These are phyloP conservation scores for Naegleria lovaniensis DNA, from an alignment of 208 protist genomes.

Conservation along the genomic window DNA sequence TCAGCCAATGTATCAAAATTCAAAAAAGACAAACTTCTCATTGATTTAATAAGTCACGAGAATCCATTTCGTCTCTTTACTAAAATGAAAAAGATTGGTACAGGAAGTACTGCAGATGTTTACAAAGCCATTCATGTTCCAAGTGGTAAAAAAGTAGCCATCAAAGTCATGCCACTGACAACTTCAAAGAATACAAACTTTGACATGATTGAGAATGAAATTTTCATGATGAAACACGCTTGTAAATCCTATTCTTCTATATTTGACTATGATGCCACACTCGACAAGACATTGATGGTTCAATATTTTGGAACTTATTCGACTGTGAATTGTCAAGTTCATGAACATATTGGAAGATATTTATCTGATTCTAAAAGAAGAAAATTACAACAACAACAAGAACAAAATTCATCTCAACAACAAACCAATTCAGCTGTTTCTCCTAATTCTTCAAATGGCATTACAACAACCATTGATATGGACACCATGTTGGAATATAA, in stretches of 20 bases:
- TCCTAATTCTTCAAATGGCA: not conserved
- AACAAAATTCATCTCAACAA: not conserved
- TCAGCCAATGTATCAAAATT: too few relatives aligned
- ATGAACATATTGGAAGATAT: constrained; percentile 3
- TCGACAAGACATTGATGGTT: not conserved
- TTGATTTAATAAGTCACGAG: constrained; percentile 42
- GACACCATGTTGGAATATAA: not conserved
- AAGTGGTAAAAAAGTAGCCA: constrained; percentile 43
- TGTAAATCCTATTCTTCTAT: not conserved
- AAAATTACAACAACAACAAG: not conserved
- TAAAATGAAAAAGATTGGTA: constrained; percentile 47
- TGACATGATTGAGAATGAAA: constrained; percentile 46
- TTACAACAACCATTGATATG: not conserved
- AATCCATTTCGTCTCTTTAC: constrained; percentile 43
- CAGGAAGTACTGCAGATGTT: constrained; percentile 52
- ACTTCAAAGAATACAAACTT: constrained; percentile 14
- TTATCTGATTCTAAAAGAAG: not conserved
- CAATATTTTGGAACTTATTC: not conserved
- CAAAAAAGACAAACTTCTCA: not conserved
- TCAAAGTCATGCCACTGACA: constrained; percentile 50
- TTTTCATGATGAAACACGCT: constrained; percentile 40
- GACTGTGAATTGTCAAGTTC: not conserved
- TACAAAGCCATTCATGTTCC: constrained; percentile 41
- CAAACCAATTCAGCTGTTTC: not conserved
- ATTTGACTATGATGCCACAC: not conserved